Evolutionary conservation across 768 basidiomycete species (phyloP).

Genomic region (Clavulina sp.): DNA sequence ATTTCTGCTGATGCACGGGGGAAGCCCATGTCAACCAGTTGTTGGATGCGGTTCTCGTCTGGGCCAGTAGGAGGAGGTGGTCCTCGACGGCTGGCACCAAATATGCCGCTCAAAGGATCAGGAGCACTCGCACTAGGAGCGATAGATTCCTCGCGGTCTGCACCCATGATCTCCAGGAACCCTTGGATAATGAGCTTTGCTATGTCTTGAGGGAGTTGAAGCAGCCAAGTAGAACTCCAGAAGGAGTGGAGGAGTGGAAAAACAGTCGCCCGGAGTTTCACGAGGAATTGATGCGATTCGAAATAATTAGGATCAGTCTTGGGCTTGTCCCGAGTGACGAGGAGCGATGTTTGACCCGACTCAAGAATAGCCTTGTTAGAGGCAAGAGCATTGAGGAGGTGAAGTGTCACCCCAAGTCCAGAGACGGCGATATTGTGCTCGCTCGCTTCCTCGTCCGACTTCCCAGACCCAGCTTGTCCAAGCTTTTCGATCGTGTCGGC

Average conservation of each 20-base stretch:
- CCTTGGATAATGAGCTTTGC: slow-evolving; percentile 59
- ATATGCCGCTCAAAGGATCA: not conserved
- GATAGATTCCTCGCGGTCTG: slow-evolving; percentile 59
- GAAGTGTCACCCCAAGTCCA: slow-evolving; percentile 64
- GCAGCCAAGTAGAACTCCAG: slow-evolving; percentile 77
- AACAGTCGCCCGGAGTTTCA: slow-evolving; percentile 53
- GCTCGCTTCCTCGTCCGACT: slow-evolving; percentile 22
- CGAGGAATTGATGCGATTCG: slow-evolving; percentile 72
- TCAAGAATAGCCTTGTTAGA: slow-evolving; percentile 71
- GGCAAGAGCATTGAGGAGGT: slow-evolving; percentile 57
- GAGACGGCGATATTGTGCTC: slow-evolving; percentile 62
- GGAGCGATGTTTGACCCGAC: slow-evolving; percentile 59
- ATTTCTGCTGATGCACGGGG: slow-evolving; percentile 71
- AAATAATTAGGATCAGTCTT: slow-evolving; percentile 66
- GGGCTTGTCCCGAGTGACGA: slow-evolving; percentile 59
- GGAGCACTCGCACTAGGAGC: slow-evolving; percentile 8
- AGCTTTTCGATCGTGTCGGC: slow-evolving; percentile 34
- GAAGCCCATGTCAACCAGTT: slow-evolving; percentile 95
- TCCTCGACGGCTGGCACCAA: not conserved
- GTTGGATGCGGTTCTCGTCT: slow-evolving; percentile 62
- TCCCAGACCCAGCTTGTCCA: not conserved
- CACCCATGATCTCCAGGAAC: slow-evolving; percentile 64
- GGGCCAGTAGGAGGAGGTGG: slow-evolving; percentile 27
- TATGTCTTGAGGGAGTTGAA: slow-evolving; percentile 53
- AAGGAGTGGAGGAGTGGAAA: slow-evolving; percentile 49